Evolutionary conservation across 2,329 filamentous ascomycete species (phyloP).

Genomic region (Colletotrichum musicola): DNA sequence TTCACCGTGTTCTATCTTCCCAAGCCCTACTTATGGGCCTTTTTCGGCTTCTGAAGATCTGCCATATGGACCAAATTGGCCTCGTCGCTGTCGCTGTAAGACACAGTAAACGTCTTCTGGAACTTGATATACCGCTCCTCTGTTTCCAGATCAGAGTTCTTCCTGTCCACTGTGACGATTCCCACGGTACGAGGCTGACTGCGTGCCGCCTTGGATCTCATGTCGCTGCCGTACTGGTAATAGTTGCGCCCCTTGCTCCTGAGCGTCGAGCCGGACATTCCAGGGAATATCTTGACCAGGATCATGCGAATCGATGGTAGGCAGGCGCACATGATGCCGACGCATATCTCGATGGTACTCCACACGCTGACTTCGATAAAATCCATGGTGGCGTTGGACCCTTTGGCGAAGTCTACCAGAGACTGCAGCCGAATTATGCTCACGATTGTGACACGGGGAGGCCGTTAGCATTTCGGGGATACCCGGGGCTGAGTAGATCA

Average conservation of each 20-base stretch:
- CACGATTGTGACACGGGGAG: constrained; percentile 44
- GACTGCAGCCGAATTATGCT: constrained; percentile 46
- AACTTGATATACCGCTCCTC: constrained; percentile 44
- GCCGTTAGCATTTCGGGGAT: constrained; percentile 6
- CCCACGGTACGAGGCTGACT: constrained; percentile 21
- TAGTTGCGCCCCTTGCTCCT: constrained; percentile 36
- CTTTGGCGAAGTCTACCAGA: constrained; percentile 43
- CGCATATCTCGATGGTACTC: constrained; percentile 52
- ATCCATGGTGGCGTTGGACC: constrained; percentile 43
- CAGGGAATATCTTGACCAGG: constrained; percentile 48
- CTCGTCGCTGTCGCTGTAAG: constrained; percentile 49
- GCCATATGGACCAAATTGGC: constrained; percentile 48
- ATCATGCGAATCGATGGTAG: constrained; percentile 49
- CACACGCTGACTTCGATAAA: constrained; percentile 45
- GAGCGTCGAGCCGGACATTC: constrained; percentile 33
- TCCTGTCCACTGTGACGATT: constrained; percentile 23
- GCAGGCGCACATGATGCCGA: constrained; percentile 52
- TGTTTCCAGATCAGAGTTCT: neutral
- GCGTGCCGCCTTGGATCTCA: constrained; percentile 5
- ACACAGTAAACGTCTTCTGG: constrained; percentile 51
- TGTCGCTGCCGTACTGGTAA: constrained; percentile 36
- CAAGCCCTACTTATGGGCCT: neutral
- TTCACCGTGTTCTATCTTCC: too few relatives aligned
- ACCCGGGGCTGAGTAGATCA: neutral
- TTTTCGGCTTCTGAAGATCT: constrained; percentile 39